Evolutionary conservation across 371 early-diverging fungal genomes (phyloP).

Genomic region (Lichtheimia corymbifera): DNA sequence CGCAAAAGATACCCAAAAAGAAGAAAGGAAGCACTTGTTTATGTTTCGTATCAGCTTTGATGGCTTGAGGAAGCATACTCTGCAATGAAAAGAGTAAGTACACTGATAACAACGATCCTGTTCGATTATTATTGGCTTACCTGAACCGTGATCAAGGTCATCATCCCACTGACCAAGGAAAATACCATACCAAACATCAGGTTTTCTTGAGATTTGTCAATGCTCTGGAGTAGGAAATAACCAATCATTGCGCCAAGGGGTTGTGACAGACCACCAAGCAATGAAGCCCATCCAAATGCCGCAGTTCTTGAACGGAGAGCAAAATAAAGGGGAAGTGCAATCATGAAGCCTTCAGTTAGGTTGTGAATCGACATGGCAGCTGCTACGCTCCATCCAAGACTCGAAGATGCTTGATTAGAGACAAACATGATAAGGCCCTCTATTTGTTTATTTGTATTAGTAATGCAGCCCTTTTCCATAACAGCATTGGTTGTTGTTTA

Average conservation of each 20-base stretch:
- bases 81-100: conserved; percentile 14
- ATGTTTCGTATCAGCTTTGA: conserved; percentile 46
- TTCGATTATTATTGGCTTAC: conserved; percentile 19
- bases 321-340: conserved; percentile 72
- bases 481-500: conserved; percentile 10
- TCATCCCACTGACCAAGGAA: conserved; percentile 70
- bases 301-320: conserved; percentile 64
- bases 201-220: conserved; percentile 46
- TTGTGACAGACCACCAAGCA: conserved; percentile 67
- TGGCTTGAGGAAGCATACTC: conserved; percentile 56
- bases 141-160: conserved; percentile 60
- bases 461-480: not conserved
- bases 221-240: conserved; percentile 41
- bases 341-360: conserved; percentile 78
- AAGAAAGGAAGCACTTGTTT: conserved; percentile 47
- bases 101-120: conserved; percentile 1
- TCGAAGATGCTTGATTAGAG: conserved; percentile 58
- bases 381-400: conserved; percentile 69
- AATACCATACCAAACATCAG: conserved; percentile 53
- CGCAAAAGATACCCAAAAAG: conserved; percentile 53
- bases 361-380: conserved; percentile 81
- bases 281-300: conserved; percentile 64
- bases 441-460: conserved; percentile 5
- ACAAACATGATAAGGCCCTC: conserved; percentile 81
- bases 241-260: conserved; percentile 68